Evolutionary conservation across 2,329 filamentous ascomycete genomes (phyloP), one percentile per base, ranked within the genome.

Genomic region (Zymoseptoria tritici): DNA sequence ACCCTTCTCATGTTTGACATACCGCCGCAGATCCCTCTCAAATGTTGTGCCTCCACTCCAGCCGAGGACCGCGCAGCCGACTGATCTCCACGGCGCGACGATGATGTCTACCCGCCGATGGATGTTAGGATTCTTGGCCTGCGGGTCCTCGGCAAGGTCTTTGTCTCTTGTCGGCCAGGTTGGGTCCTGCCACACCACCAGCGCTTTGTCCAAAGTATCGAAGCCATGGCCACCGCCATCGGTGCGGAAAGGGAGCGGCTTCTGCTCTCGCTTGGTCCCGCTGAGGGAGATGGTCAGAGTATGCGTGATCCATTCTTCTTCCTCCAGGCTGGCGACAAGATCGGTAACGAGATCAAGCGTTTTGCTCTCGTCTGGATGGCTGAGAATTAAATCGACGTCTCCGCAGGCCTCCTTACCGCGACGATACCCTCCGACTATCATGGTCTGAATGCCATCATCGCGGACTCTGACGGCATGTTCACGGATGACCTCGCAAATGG

Each of bases 101-200:
- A 97, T 93, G 60, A 97, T 96, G 71, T 97, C 93, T 1, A 97
- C 92, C 52, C 93, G 82, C 20, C 91, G 84, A 71, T 96, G 93
- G 0, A 83, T 81, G 66, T 91, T 90, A 0, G 85, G 81, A 61
- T 91, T 92, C 68, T 82, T 83, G 1, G 75, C 73, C 54, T 72
- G 71, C 1, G 74, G 66, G 52, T 77, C 67, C 1, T 61, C 61
- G 0, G 66, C 71, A 9, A 73, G 65, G 54, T 77, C 77, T 13
- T 60, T 72, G 1, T 68, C 70, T 59, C 74, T 74, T 0, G 70
- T 73, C 4, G 75, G 72, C 72, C 76, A 76, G 2, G 63, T 55
- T 0, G 87, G 87, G 68, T 91, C 80, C 71, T 96, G 90, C 93
- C 93, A 97, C 0, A 97, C 91, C 0, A 97, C 88, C 56, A 97